Evolutionary conservation across 2,329 filamentous ascomycete genomes (phyloP), one percentile per base, ranked within the genome.

Genomic region (Aureobasidium lini): DNA sequence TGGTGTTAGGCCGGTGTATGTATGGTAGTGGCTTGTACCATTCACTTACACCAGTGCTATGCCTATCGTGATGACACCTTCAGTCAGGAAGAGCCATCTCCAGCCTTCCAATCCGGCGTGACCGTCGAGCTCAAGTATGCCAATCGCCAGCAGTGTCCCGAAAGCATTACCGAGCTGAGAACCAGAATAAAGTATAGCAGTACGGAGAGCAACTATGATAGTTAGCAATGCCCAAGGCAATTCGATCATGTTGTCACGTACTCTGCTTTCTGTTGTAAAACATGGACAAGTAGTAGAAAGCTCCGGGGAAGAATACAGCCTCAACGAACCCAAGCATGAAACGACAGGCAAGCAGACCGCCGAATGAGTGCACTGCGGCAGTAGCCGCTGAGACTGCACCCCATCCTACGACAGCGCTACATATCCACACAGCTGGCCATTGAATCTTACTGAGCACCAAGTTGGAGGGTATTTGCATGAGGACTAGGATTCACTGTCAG

Each of bases 241-340:
- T 16, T 7, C 16, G 28, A 18, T 9, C 15, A 1, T 28, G 31
- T 32, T 7, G 6, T 6, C 29, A 54, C 50, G 13, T 36, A 54
- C 50, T 66, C 62, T 82, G 80, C 32, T 76, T 73, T 48, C 77
- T 77, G 2, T 78, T 82, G 62, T 82, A 82, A 78, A 79, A 81
- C 63, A 75, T 76, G 5, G 73, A 76, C 6, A 80, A 71, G 57
- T 77, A 78, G 67, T 77, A 79, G 10, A 80, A 67, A 5, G 75
- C 72, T 11, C 77, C 78, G 8, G 77, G 61, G 18, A 59, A 57
- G 61, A 68, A 77, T 1, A 77, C 75, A 1, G 78, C 78, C 66
- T 81, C 78, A 31, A 74, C 67, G 54, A 75, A 69, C 5, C 74
- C 74, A 1, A 76, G 66, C 61, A 72, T 70, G 63, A 76, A 75